Base-by-base conservation (phyloP, 2,329 filamentous ascomycete species). In the Trichocomaceae sp. region DNA sequence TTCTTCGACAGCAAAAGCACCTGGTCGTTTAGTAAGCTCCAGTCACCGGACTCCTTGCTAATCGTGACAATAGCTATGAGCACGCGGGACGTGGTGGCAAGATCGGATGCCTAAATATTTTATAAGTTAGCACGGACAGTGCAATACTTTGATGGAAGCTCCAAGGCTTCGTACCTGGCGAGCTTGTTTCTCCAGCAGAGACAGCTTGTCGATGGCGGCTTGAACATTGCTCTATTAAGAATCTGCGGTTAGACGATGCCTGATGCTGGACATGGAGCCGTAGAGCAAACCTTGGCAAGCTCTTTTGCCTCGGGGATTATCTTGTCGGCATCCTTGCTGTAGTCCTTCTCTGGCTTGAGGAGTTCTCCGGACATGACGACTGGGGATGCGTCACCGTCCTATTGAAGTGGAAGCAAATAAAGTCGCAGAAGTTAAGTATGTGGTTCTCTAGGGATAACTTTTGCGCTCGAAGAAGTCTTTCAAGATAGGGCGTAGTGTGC, bases 261-360 rank as follows among this genome's bases (percentile, higher is more conserved):
- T 15, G 23, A 19, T 29, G 23, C 33, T 29, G 13, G 6, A 42
- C 2, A 17, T 22, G 39, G 8, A 42, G 12, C 17, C 7, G n/a
- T 7, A 29, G 7, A 5, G 37, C 70, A 61, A 75, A 93, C 91
- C 81, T 91, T 86, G 63, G 91, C 90, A 64, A 96, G 83, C 77
- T 87, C 81, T 79, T 97, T 85, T 57, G 90, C 90, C 75, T 96
- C 90, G 49, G 90, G 88, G 64, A 99, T 85, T 75, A 89, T 83
- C 76, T 87, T 84, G 79, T 97, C 91, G 68, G 89, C 90, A 76
- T 97, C 91, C 78, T 96, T 95, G 69, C 88, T 87, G 83, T 88
- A 96, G 84, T 99, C 93, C 86, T 95, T 96, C 80, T 99, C 93
- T 69, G 92, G 89, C 83, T 95, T 95, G 74, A 93, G 72, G 64